These are phyloP conservation scores for Eucalyptus paniculata DNA, from an alignment of 345 rosid species.

Conservation along the genomic window DNA sequence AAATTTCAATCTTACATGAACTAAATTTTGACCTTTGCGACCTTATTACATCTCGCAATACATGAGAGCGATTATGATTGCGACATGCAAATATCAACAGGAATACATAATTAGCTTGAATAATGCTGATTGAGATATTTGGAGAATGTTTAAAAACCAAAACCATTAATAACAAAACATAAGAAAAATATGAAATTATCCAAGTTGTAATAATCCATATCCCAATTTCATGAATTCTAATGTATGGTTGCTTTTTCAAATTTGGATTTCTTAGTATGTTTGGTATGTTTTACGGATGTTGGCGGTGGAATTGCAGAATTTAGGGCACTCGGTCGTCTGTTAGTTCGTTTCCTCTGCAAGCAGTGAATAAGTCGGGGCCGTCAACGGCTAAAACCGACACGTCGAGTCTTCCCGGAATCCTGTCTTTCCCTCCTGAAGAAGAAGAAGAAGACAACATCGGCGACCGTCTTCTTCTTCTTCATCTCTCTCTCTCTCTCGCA, in stretches of 20 bases:
- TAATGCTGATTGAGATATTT: background rate
- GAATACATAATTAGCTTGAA: background rate
- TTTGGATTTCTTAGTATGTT: background rate
- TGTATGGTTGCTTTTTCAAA: background rate
- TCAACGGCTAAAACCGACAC: background rate
- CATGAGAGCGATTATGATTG: background rate
- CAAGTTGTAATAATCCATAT: background rate
- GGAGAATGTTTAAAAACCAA: background rate
- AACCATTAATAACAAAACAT: background rate
- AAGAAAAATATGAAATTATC: background rate
- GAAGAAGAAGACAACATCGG: background rate
- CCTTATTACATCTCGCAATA: background rate
- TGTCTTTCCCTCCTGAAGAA: too few species aligned
- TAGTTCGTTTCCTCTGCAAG: background rate
- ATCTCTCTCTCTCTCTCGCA: background rate
- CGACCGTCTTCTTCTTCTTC: background rate
- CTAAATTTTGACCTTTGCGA: background rate
- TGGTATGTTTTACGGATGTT: background rate
- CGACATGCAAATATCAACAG: background rate
- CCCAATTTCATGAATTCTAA: background rate
- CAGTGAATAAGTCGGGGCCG: background rate
- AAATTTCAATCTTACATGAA: background rate
- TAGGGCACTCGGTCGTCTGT: background rate
- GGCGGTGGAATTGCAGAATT: background rate
- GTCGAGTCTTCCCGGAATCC: background rate